phyloP scores from a whole-genome alignment of 495 filamentous ascomycete species.

The Massariosphaeria phaeospora region DNA sequence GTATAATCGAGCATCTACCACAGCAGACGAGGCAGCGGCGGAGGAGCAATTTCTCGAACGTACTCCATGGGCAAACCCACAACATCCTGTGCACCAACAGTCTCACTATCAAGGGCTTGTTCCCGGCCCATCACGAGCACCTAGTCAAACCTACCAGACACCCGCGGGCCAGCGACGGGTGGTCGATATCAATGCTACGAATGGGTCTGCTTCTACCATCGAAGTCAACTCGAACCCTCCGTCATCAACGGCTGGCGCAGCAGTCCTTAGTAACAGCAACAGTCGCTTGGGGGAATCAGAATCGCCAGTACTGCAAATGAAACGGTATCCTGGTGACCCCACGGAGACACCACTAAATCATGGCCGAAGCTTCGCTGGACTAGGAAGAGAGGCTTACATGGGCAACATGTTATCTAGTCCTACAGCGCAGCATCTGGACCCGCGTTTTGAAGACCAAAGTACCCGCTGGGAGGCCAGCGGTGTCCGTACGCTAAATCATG shows the following conservation, averaged over 20 bases:
- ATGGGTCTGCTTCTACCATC: conserved; percentile 55
- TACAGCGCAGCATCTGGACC: conserved; percentile 12
- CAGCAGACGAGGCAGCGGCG: conserved; percentile 52
- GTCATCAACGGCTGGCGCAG: conserved; percentile 40
- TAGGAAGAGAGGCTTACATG: conserved; percentile 13
- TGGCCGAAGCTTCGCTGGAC: conserved; percentile 4
- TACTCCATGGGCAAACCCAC: conserved; percentile 83
- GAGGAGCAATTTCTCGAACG: conserved; percentile 79
- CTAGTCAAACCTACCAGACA: conserved; percentile 44
- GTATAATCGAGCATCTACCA: conserved; percentile 39
- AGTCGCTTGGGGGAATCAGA: conserved; percentile 24
- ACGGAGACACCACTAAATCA: conserved; percentile 12
- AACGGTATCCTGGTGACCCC: conserved; percentile 25
- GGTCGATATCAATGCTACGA: conserved; percentile 50
- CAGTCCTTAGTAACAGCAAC: conserved; percentile 12
- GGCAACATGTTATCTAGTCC: conserved; percentile 20
- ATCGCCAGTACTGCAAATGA: conserved; percentile 32
- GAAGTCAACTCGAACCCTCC: conserved; percentile 44
- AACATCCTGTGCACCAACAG: conserved; percentile 66
- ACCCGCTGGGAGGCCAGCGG: conserved; percentile 16
- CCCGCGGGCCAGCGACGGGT: conserved; percentile 52
- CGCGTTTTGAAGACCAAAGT: conserved; percentile 3
- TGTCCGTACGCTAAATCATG: conserved; percentile 16
- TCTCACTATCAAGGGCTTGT: conserved; percentile 16
- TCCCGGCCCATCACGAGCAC: conserved; percentile 20